phyloP scores from a whole-genome alignment of 495 filamentous ascomycete species.

The Ramalina peruviana region DNA sequence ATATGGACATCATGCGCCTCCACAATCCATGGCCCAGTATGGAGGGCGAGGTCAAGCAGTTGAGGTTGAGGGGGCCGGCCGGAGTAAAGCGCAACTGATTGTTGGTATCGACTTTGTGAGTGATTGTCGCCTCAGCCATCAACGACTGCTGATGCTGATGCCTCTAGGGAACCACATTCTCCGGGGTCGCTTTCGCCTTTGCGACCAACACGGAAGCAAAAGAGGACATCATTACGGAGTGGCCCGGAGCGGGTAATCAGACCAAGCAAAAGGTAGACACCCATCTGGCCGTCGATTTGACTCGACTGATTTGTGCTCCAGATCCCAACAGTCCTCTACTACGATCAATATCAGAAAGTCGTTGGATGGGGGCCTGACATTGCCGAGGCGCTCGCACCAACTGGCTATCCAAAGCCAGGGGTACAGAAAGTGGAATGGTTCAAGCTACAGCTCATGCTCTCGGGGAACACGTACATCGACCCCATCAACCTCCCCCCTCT shows the following conservation, averaged over 20 bases:
- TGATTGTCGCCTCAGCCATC: neutral
- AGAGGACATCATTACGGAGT: constrained; percentile 70
- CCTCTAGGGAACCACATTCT: constrained; percentile 57
- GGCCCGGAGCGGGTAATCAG: constrained; percentile 64
- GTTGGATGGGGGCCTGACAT: constrained; percentile 75
- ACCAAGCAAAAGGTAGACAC: constrained; percentile 56
- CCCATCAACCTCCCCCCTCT: constrained; percentile 68
- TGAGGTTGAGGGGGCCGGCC: constrained; percentile 76
- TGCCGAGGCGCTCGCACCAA: constrained; percentile 62
- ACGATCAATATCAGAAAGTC: constrained; percentile 71
- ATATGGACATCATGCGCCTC: constrained; percentile 27
- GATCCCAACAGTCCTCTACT: constrained; percentile 73
- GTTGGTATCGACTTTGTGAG: constrained; percentile 55
- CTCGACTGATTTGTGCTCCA: constrained; percentile 14
- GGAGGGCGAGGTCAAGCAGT: constrained; percentile 42
- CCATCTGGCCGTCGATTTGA: neutral
- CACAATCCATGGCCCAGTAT: constrained; percentile 29
- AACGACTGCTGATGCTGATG: constrained; percentile 1
- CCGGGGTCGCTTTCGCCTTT: constrained; percentile 67
- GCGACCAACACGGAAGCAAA: constrained; percentile 63
- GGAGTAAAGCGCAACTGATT: constrained; percentile 56
- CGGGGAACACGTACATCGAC: constrained; percentile 70
- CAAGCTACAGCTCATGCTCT: constrained; percentile 70
- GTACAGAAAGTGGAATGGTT: constrained; percentile 81
- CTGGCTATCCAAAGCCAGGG: constrained; percentile 64